A percentile compares a stretch with the other conserved stretches of the same genome.
Conservation (phyloP, 305 asterid species). For the Fraxinus albicans region DNA sequence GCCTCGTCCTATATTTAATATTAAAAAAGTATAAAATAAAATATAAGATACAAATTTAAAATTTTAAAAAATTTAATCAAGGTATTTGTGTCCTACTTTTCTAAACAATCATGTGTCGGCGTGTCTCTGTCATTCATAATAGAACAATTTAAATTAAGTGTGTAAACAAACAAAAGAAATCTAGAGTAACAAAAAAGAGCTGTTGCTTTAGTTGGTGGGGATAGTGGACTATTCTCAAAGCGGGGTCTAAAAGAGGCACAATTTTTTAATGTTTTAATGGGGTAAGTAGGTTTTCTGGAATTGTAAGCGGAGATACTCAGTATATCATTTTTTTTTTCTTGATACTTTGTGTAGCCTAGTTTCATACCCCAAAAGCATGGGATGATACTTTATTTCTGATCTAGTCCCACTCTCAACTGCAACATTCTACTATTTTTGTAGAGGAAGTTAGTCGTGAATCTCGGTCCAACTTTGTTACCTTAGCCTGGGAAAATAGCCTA, state of each 20-base stretch:
- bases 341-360: neutral
- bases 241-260: neutral
- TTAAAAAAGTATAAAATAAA: too few species aligned
- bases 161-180: neutral
- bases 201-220: neutral
- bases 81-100: neutral
- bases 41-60: too few species aligned
- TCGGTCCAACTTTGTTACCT: neutral
- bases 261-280: neutral
- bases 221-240: neutral
- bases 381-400: neutral
- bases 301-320: neutral
- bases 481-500: neutral
- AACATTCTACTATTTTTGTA: neutral
- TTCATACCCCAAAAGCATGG: neutral
- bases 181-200: neutral
- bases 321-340: neutral
- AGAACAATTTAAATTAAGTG: neutral
- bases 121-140: neutral
- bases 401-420: neutral
- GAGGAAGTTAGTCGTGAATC: neutral
- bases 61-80: too few species aligned
- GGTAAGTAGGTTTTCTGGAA: neutral
- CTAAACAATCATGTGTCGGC: neutral
- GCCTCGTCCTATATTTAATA: neutral